These are phyloP conservation scores for Serpula lacrymans DNA, from an alignment of 768 basidiomycete genomes.

Conservation along the genomic window DNA sequence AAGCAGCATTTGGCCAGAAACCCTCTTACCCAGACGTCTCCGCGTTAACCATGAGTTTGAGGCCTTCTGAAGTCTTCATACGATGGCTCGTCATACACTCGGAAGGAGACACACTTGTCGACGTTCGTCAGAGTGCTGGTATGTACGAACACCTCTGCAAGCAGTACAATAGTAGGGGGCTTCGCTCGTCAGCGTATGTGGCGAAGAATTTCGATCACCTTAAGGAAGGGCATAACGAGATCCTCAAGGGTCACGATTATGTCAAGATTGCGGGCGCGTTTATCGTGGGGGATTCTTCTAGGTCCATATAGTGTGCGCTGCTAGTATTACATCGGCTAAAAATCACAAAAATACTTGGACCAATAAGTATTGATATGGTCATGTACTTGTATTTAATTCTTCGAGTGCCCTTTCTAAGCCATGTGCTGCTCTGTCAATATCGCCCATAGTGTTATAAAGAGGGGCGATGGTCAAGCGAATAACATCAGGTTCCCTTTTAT, in stretches of 20 bases:
- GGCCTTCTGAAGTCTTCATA: conserved; percentile 33
- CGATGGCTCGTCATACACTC: conserved; percentile 78
- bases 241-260: conserved; percentile 43
- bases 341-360: not conserved
- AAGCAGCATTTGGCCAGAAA: conserved; percentile 52
- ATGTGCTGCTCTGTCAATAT: conserved; percentile 68
- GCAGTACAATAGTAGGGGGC: conserved; percentile 33
- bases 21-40: conserved; percentile 49
- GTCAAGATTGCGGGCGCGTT: conserved; percentile 43
- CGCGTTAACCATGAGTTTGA: conserved; percentile 37
- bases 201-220: conserved; percentile 38
- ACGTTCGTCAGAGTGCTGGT: conserved; percentile 54
- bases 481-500: conserved; percentile 89
- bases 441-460: conserved; percentile 80
- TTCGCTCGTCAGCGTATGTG: conserved; percentile 18
- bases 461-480: conserved; percentile 86
- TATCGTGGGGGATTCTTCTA: conserved; percentile 20
- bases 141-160: conserved; percentile 55
- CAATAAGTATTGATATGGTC: not conserved
- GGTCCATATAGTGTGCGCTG: conserved; percentile 3
- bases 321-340: not conserved
- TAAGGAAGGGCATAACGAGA: conserved; percentile 50
- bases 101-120: conserved; percentile 63
- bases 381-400: conserved; percentile 11
- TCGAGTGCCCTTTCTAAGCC: conserved; percentile 61